Conservation (phyloP, 495 filamentous ascomycete genomes). For the Aspergillus bridgeri region DNA sequence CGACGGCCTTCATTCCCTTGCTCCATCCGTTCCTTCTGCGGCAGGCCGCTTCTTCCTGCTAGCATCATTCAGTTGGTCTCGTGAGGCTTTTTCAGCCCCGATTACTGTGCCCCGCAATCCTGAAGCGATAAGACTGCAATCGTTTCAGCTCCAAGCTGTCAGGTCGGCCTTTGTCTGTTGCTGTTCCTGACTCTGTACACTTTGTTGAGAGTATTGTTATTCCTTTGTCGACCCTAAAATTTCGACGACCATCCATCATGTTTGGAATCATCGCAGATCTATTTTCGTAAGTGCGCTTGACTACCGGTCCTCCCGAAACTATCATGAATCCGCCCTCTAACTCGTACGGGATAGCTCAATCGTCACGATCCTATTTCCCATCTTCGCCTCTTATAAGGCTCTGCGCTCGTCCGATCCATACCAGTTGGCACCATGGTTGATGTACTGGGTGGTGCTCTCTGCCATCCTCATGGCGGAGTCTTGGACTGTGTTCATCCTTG, state of each 20-base stretch:
- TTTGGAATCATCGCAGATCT: constrained; percentile 78
- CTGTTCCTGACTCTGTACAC: not conserved
- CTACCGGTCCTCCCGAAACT: constrained; percentile 1
- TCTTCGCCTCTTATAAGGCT: constrained; percentile 98
- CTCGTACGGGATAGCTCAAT: constrained; percentile 51
- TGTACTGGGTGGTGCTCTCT: constrained; percentile 96
- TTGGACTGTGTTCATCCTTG: constrained; percentile 79
- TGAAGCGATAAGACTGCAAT: constrained; percentile 8
- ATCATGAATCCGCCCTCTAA: constrained; percentile 34
- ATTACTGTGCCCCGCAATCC: constrained; percentile 19
- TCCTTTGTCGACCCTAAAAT: not conserved
- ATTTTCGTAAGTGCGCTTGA: constrained; percentile 60
- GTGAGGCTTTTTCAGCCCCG: constrained; percentile 12
- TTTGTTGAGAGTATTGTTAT: not conserved
- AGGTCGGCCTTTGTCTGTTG: not conserved
- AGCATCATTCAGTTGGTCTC: constrained; percentile 3
- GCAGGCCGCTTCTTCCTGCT: constrained; percentile 13
- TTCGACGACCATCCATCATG: constrained; percentile 47
- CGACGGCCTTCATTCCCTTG: not conserved
- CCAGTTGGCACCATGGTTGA: constrained; percentile 95
- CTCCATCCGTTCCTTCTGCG: constrained; percentile 10
- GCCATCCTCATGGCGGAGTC: constrained; percentile 79
- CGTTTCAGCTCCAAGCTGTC: not conserved
- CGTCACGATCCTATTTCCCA: constrained; percentile 88
- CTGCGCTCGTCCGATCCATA: constrained; percentile 88